Evolutionary conservation across 1,284 basidiomycete species (phyloP).

Genomic region (Uromyces viciae-fabae): DNA sequence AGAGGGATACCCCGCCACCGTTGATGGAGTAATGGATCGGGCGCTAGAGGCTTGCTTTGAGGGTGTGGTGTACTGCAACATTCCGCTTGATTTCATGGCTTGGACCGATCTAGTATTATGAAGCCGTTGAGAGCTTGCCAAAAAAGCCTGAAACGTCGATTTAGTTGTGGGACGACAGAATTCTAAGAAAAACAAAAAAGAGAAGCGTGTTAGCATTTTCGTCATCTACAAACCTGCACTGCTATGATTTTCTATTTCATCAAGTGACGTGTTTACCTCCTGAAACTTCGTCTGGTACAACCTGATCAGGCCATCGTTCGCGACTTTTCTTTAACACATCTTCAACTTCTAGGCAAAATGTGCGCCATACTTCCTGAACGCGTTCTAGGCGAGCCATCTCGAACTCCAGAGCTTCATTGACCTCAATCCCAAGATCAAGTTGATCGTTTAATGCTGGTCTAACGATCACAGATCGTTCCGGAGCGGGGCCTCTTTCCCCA

Average conservation of each 20-base stretch:
- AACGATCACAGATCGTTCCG: no score
- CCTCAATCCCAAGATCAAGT: not conserved
- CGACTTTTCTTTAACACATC: slow-evolving; percentile 29
- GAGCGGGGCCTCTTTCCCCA: no score
- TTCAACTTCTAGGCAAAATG: slow-evolving; percentile 27
- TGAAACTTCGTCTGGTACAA: not conserved
- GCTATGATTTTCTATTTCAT: not conserved
- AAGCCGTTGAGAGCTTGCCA: slow-evolving; percentile 13
- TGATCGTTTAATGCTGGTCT: no score
- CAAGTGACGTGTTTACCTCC: not conserved
- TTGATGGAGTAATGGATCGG: not conserved
- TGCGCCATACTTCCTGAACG: slow-evolving; percentile 2
- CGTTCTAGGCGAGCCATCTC: slow-evolving; percentile 22
- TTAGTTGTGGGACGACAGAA: slow-evolving; percentile 9
- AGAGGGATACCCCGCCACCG: not conserved
- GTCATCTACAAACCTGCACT: not conserved
- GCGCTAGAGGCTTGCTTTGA: slow-evolving; percentile 29
- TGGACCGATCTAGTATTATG: not conserved
- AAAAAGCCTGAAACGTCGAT: slow-evolving; percentile 2
- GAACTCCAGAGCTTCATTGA: not conserved
- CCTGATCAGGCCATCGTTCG: slow-evolving; percentile 37
- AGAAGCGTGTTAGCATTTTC: not conserved
- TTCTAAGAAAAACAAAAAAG: slow-evolving; percentile 5
- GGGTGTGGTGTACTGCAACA: no score
- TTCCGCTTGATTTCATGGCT: no score